A percentile compares a stretch with the other conserved stretches of the same genome.
Conservation (phyloP, 805 yeast genomes). For the Saturnispora besseyi region DNA sequence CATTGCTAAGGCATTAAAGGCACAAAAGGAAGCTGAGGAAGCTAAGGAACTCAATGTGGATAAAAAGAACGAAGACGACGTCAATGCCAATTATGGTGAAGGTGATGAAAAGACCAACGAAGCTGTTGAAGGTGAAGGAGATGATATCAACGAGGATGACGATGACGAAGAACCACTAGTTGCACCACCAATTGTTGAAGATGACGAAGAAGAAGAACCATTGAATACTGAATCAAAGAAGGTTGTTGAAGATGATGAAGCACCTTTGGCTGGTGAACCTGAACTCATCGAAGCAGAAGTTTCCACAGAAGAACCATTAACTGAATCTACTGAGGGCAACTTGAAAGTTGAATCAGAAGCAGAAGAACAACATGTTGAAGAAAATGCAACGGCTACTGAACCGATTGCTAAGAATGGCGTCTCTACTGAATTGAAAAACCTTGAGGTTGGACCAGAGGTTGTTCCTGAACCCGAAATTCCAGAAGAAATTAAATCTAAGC, state of each 20-base stretch:
- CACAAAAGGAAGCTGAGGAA: background rate
- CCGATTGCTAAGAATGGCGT: slow-evolving; percentile 5
- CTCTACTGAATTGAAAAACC: slow-evolving; percentile 6
- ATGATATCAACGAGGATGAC: background rate
- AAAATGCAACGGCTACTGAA: slow-evolving; percentile 8
- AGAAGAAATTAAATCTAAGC: slow-evolving; percentile 30
- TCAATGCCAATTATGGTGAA: slow-evolving; percentile 2
- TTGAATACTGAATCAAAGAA: slow-evolving; percentile 1
- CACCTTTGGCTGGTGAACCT: background rate
- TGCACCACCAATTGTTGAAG: slow-evolving; percentile 7
- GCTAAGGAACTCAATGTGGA: background rate
- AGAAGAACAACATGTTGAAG: slow-evolving; percentile 11
- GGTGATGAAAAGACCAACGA: slow-evolving; percentile 4
- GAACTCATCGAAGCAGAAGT: background rate
- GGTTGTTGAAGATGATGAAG: background rate
- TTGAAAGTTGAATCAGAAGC: background rate
- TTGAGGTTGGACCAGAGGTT: slow-evolving; percentile 5
- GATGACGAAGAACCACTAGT: slow-evolving; percentile 14
- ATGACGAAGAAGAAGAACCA: slow-evolving; percentile 9
- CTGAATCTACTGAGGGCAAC: slow-evolving; percentile 5
- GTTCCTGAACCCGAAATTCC: slow-evolving; percentile 24
- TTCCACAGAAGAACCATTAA: slow-evolving; percentile 9
- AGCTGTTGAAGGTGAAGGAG: background rate
- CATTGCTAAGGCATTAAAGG: background rate
- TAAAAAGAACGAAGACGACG: slow-evolving; percentile 9